Base-by-base conservation (phyloP, 2,329 filamentous ascomycete species). In the Basipetospora chlamydospora region DNA sequence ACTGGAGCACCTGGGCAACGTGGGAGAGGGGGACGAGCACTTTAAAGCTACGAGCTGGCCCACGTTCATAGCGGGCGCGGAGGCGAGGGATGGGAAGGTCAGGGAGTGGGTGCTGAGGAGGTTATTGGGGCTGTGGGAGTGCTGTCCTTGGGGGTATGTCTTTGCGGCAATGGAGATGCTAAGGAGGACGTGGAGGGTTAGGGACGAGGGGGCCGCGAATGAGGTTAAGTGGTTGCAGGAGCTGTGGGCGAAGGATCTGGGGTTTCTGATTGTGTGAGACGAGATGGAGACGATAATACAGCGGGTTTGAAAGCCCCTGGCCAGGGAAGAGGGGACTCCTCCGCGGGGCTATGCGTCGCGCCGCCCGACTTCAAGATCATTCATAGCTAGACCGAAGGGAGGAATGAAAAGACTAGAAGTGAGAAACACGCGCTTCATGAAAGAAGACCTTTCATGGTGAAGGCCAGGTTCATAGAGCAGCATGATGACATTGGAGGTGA, bases 41-140 rank as follows among this genome's bases (percentile, higher is more conserved):
- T 74, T 71, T 55, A 74, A 73, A 47, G 70, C 66, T 6, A 71
- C 68, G 3, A 65, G 65, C n/a, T 75, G 70, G 70, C 68, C 70
- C 2, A 58, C 68, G 1, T 73, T 74, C 43, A 61, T 75, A 21
- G 67, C 66, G 3, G 70, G 70, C 2, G 69, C 69, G 0, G 70
- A 73, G 45, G 64, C 66, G 3, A 58, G 59, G 28, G 59, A 67
- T 37, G 49, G 54, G 0, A 52, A 56, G 25, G 63, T 62, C 39
- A 57, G 68, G 26, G 55, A 51, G 3, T 73, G 68, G 69, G 60
- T 66, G n/a, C 53, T 70, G 47, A 54, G 63, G 35, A 61, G 64
- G 10, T 47, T 67, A 29, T 47, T 61, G 41, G 53, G 52, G 23
- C 62, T 67, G 46, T 61, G 60, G 51, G 53, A 56, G 15, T 53